Conservation (phyloP, 2,329 filamentous ascomycete genomes). For the Berkeleyomyces rouxiae region DNA sequence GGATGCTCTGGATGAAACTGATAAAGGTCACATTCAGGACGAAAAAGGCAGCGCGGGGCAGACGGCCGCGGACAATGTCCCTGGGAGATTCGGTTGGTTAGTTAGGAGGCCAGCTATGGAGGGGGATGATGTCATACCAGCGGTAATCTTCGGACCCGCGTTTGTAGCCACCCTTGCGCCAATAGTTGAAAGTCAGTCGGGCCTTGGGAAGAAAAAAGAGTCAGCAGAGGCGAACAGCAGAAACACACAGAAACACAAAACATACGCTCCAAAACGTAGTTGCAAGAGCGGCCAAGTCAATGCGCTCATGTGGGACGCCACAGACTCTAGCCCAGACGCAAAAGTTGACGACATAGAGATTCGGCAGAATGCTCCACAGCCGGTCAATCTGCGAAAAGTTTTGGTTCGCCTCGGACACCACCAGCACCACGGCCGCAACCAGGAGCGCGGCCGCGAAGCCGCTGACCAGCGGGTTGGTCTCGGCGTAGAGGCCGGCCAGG, state of each 20-base stretch:
- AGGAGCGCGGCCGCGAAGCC: conserved; percentile 56
- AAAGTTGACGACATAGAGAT: conserved; percentile 74
- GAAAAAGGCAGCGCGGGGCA: conserved; percentile 54
- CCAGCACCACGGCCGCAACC: conserved; percentile 53
- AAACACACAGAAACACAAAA: neutral
- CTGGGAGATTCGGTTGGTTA: conserved; percentile 23
- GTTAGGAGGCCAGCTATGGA: neutral
- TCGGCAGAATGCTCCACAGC: conserved; percentile 77
- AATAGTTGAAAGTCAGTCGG: conserved; percentile 91
- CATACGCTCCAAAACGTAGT: conserved; percentile 66
- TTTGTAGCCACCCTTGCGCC: conserved; percentile 80
- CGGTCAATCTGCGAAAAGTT: conserved; percentile 98
- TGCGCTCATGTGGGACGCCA: conserved; percentile 48
- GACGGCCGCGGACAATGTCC: conserved; percentile 52
- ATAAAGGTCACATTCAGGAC: conserved; percentile 86
- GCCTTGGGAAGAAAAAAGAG: conserved; percentile 29
- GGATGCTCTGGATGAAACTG: conserved; percentile 61
- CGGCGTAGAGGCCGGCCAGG: conserved; percentile 55
- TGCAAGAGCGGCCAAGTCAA: conserved; percentile 58
- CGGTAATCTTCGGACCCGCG: conserved; percentile 89
- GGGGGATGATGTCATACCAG: conserved; percentile 33
- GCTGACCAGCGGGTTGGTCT: conserved; percentile 73
- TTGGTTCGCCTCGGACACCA: conserved; percentile 67
- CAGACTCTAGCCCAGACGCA: conserved; percentile 64
- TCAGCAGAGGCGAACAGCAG: conserved; percentile 3